phyloP scores from a whole-genome alignment of 768 basidiomycete genomes.

The Naematelia aurantialba region DNA sequence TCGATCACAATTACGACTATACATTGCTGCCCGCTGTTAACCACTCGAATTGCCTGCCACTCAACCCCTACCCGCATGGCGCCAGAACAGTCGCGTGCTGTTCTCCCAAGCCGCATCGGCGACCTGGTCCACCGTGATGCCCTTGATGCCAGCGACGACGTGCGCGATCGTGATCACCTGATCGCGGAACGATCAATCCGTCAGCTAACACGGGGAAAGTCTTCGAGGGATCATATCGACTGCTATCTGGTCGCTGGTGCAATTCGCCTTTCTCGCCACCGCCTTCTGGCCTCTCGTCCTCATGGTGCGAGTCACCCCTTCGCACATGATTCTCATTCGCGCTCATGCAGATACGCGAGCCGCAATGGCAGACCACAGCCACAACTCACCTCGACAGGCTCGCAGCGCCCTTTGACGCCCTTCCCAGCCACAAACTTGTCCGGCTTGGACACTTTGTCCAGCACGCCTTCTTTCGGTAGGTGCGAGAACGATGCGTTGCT shows the following conservation, averaged over 20 bases:
- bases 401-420: conserved; percentile 72
- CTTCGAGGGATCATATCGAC: too few relatives aligned
- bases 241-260: too few relatives aligned
- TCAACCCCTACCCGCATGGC: conserved; percentile 53
- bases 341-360: too few relatives aligned
- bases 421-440: conserved; percentile 61
- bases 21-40: too few relatives aligned
- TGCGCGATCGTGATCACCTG: conserved; percentile 58
- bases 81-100: conserved; percentile 60
- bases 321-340: too few relatives aligned
- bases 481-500: conserved; percentile 40
- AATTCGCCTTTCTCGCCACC: too few relatives aligned
- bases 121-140: conserved; percentile 58
- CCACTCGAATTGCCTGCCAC: too few relatives aligned
- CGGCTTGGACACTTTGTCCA: conserved; percentile 54
- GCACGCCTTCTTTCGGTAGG: conserved; percentile 16
- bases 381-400: conserved; percentile 55
- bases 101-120: conserved; percentile 63
- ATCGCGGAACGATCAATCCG: too few relatives aligned
- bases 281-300: too few relatives aligned
- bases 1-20: too few relatives aligned
- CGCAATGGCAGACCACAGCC: neutral
- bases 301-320: too few relatives aligned
- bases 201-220: too few relatives aligned
- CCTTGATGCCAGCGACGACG: conserved; percentile 58